These are phyloP conservation scores for Chalaropsis thielavioides DNA, from an alignment of 2,329 filamentous ascomycete species.

Conservation along the genomic window DNA sequence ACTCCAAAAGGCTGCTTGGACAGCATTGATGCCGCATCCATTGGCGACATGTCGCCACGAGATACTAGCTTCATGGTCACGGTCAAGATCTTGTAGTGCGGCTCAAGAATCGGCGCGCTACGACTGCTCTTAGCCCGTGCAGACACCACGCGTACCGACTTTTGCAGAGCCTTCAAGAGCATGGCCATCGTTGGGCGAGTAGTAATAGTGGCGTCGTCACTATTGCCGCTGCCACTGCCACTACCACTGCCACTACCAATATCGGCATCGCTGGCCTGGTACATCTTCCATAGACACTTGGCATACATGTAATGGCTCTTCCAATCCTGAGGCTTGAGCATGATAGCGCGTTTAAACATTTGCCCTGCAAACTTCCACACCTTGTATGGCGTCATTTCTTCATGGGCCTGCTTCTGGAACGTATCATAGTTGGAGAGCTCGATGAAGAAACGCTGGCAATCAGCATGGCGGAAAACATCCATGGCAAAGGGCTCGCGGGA, in stretches of 20 bases:
- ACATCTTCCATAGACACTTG: constrained; percentile 52
- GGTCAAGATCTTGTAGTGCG: constrained; percentile 81
- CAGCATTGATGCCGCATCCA: constrained; percentile 38
- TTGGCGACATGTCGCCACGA: constrained; percentile 33
- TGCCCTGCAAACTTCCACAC: constrained; percentile 47
- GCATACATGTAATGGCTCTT: constrained; percentile 48
- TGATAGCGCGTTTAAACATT: constrained; percentile 42
- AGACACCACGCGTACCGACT: constrained; percentile 36
- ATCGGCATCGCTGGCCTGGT: constrained; percentile 36
- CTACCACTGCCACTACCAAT: constrained; percentile 17
- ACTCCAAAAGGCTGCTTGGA: constrained; percentile 41
- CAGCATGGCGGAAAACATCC: constrained; percentile 44
- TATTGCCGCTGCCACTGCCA: constrained; percentile 7
- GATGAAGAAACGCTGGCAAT: constrained; percentile 44
- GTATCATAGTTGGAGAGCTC: constrained; percentile 36
- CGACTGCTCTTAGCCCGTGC: constrained; percentile 40
- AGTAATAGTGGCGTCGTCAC: background rate
- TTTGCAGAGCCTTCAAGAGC: constrained; percentile 37
- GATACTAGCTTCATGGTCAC: constrained; percentile 68
- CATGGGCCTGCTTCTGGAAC: constrained; percentile 37
- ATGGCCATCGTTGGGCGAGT: constrained; percentile 27
- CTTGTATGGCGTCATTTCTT: constrained; percentile 44
- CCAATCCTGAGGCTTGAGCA: constrained; percentile 40
- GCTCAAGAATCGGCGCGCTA: constrained; percentile 71
- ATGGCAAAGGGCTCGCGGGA: constrained; percentile 48